Evolutionary conservation across 768 basidiomycete species (phyloP).

Genomic region (Hypsizygus marmoreus): DNA sequence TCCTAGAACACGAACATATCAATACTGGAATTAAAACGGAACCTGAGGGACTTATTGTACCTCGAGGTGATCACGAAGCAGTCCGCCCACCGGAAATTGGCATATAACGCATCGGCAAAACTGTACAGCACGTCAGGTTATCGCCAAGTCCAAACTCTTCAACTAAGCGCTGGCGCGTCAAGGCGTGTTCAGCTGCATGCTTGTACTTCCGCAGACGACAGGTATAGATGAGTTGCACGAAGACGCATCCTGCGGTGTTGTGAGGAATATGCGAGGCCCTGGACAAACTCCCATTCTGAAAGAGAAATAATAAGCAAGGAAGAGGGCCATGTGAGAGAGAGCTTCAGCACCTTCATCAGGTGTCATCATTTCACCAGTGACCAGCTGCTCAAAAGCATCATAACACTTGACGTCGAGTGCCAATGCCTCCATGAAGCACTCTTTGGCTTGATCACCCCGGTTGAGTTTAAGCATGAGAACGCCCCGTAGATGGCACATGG

Average conservation of each 20-base stretch:
- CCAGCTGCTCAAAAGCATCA: constrained; percentile 88
- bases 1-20: constrained; percentile 46
- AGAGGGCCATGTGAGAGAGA: constrained; percentile 2
- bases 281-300: constrained; percentile 95
- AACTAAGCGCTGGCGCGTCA: constrained; percentile 76
- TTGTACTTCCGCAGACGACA: constrained; percentile 90
- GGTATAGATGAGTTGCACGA: constrained; percentile 91
- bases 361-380: constrained; percentile 95
- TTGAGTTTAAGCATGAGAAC: constrained; percentile 93
- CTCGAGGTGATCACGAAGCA: constrained; percentile 87
- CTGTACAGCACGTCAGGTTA: constrained; percentile 93
- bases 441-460: constrained; percentile 87
- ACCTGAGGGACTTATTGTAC: constrained; percentile 35
- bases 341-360: constrained; percentile 82
- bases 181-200: constrained; percentile 78
- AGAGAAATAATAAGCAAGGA: not conserved
- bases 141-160: constrained; percentile 84
- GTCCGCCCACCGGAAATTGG: constrained; percentile 90
- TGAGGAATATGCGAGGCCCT: constrained; percentile 75
- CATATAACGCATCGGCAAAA: constrained; percentile 88
- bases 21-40: not conserved
- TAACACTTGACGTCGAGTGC: constrained; percentile 96
- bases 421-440: constrained; percentile 95
- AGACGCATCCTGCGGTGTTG: constrained; percentile 92
- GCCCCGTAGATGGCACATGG: constrained; percentile 94